Evolutionary conservation across 306 rosid species (phyloP).

Genomic region (Quercus agrifolia): DNA sequence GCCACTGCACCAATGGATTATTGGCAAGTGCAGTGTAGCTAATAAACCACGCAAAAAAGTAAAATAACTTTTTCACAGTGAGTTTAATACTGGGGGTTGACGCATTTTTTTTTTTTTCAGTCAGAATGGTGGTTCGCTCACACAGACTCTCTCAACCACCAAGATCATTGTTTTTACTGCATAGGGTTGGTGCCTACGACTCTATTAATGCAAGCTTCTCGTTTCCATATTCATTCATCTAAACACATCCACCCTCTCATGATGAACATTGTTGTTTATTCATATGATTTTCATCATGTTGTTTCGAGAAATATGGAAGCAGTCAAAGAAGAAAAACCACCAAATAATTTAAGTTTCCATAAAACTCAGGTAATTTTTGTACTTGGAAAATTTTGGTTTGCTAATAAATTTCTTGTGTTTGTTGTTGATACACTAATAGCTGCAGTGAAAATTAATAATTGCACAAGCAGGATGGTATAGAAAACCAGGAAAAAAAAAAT

Average conservation of each 20-base stretch:
- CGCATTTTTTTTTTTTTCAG: background rate
- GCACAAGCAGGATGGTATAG: too few relatives aligned
- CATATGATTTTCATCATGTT: background rate
- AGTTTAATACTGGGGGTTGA: slow-evolving; percentile 23
- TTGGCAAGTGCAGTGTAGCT: too few relatives aligned
- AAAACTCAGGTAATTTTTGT: background rate
- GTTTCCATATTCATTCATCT: background rate
- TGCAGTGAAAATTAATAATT: too few relatives aligned
- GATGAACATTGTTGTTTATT: background rate
- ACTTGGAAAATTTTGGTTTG: background rate
- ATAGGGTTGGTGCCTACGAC: background rate
- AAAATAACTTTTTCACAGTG: too few relatives aligned
- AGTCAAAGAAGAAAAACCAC: background rate
- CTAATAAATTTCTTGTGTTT: background rate
- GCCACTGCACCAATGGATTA: too few relatives aligned
- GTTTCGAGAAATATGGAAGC: background rate
- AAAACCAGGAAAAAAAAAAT: too few relatives aligned
- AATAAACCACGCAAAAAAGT: too few relatives aligned
- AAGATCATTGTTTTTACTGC: background rate
- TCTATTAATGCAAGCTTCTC: background rate
- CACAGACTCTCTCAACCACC: slow-evolving; percentile 15
- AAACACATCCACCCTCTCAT: background rate
- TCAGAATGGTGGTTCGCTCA: slow-evolving; percentile 22
- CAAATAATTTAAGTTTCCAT: background rate
- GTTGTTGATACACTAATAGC: too few relatives aligned